phyloP scores from a whole-genome alignment of 495 filamentous ascomycete species.

The Annulohypoxylon nitens region DNA sequence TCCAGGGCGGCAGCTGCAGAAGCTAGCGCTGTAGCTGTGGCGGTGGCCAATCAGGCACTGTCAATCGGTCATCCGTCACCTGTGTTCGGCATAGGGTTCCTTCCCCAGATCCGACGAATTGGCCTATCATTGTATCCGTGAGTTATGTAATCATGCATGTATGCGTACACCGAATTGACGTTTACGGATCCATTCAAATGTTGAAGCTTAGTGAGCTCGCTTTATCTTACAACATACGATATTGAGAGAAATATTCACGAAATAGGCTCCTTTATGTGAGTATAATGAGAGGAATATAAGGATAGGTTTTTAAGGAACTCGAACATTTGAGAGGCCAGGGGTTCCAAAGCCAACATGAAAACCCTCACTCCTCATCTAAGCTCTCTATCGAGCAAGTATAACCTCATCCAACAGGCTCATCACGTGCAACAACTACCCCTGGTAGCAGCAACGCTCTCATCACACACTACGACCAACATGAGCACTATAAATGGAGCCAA shows the following conservation, averaged over 20 bases:
- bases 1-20: not conserved
- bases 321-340: not conserved
- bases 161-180: slow-evolving; percentile 23
- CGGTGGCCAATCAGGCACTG: slow-evolving; percentile 38
- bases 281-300: not conserved
- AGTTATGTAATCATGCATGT: slow-evolving; percentile 19
- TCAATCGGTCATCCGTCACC: slow-evolving; percentile 33
- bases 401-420: slow-evolving; percentile 14
- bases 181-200: not conserved
- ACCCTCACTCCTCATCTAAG: slow-evolving; percentile 37
- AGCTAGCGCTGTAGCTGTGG: slow-evolving; percentile 17
- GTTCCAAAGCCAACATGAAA: slow-evolving; percentile 32
- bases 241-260: not conserved
- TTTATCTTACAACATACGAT: slow-evolving; percentile 32
- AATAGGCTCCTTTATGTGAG: not conserved
- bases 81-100: not conserved
- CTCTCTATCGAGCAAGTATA: slow-evolving; percentile 36
- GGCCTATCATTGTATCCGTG: slow-evolving; percentile 8
- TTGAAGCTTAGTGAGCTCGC: slow-evolving; percentile 27
- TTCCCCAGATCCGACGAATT: slow-evolving; percentile 13
- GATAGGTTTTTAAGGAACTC: not conserved
- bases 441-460: not conserved
- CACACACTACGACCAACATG: not conserved
- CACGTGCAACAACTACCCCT: slow-evolving; percentile 11
- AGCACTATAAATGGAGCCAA: slow-evolving; percentile 1